phyloP scores from a whole-genome alignment of 2,329 filamentous ascomycete species.

The Penicillium brevicompactum region DNA sequence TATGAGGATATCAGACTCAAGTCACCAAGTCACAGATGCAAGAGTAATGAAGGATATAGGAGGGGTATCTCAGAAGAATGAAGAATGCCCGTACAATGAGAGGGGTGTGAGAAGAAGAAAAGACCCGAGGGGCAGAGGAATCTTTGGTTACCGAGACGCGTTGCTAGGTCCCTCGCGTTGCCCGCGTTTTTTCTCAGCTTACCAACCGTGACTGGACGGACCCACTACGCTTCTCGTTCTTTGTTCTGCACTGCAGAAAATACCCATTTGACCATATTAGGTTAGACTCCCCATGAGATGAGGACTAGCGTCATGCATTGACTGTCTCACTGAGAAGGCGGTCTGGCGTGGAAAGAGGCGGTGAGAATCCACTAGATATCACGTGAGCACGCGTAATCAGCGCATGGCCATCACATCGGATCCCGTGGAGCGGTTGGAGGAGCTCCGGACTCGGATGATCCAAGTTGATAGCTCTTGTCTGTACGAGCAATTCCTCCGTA shows the following conservation, averaged over 20 bases:
- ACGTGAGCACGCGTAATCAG: constrained; percentile 23
- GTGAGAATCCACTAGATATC: constrained; percentile 20
- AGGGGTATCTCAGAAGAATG: constrained; percentile 17
- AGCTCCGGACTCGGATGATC: constrained; percentile 25
- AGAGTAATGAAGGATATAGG: constrained; percentile 9
- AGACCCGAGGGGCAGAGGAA: constrained; percentile 27
- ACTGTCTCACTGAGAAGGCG: constrained; percentile 12
- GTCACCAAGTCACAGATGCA: constrained; percentile 16
- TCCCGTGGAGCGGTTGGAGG: constrained; percentile 9
- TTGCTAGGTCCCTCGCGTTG: constrained; percentile 14
- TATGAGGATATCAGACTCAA: constrained; percentile 24
- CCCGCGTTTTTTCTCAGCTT: constrained; percentile 19
- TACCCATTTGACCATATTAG: neutral
- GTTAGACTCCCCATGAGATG: neutral
- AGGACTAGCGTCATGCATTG: neutral
- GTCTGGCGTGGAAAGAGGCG: constrained; percentile 15
- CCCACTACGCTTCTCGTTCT: neutral
- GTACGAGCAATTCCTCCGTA: too few relatives aligned
- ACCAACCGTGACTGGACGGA: neutral
- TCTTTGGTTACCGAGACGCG: constrained; percentile 15
- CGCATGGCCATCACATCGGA: constrained; percentile 9
- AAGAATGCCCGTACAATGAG: constrained; percentile 8
- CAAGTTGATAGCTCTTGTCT: neutral
- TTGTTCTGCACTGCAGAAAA: constrained; percentile 7
- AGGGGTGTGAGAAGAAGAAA: constrained; percentile 26